These are phyloP conservation scores for Sarocladium oryzae DNA, from an alignment of 2,329 filamentous ascomycete species.

Conservation along the genomic window DNA sequence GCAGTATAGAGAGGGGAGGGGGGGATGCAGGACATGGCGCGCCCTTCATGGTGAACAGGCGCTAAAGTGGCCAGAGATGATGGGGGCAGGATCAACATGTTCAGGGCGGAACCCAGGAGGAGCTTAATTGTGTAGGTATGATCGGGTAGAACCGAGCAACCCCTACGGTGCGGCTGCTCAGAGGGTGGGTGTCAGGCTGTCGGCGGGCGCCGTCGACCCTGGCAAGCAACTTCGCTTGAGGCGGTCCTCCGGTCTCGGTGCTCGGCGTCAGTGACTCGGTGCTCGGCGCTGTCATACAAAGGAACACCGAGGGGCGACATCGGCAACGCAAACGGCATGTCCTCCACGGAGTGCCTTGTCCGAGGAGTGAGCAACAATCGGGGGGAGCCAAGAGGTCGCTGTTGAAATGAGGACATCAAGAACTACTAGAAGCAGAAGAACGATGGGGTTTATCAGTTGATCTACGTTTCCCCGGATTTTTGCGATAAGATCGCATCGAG, in stretches of 20 bases:
- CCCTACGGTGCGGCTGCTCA: no score
- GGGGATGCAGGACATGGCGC: neutral
- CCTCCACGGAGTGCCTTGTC: no score
- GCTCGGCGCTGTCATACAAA: neutral
- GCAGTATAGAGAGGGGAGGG: neutral
- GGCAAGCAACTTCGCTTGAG: neutral
- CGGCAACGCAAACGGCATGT: neutral
- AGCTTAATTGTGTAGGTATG: neutral
- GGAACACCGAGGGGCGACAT: neutral
- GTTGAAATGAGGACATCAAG: no score
- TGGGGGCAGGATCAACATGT: neutral
- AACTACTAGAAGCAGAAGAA: no score
- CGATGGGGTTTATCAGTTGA: no score
- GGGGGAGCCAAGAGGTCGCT: no score
- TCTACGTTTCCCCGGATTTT: neutral
- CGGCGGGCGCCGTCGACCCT: no score
- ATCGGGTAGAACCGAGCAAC: constrained; percentile 2
- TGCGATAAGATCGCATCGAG: neutral
- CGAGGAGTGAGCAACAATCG: no score
- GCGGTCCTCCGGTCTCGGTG: neutral
- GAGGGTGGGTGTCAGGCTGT: no score
- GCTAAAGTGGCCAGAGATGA: neutral
- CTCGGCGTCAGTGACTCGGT: neutral
- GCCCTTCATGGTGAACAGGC: constrained; percentile 2
- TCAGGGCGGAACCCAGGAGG: neutral